Percentiles rank a stretch among this genome's conserved stretches.
phyloP scores from a whole-genome alignment of 495 filamentous ascomycete species.

The Aspergillus bertholletiae region DNA sequence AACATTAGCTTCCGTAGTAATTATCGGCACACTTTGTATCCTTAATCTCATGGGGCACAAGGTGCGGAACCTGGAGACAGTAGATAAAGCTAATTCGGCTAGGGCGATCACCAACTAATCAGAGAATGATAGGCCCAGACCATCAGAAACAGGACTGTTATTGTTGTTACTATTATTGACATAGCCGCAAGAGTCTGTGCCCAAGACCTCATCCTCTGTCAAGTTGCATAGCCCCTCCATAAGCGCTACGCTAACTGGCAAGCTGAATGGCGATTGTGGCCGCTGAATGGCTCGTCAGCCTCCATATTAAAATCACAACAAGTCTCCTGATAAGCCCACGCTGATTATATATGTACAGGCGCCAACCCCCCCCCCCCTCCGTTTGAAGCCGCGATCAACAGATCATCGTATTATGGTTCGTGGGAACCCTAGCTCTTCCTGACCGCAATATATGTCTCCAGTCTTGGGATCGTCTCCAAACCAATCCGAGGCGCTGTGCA shows the following conservation, averaged over 20 bases:
- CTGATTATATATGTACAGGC: slow-evolving; percentile 7
- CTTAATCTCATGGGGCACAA: background rate
- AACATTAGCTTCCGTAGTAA: background rate
- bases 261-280: slow-evolving; percentile 6
- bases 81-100: slow-evolving; percentile 1
- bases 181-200: background rate
- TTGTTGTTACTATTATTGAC: background rate
- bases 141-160: background rate
- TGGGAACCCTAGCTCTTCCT: slow-evolving; percentile 5
- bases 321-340: slow-evolving; percentile 23
- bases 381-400: slow-evolving; percentile 2
- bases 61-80: background rate
- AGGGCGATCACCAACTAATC: background rate
- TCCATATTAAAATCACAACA: slow-evolving; percentile 8
- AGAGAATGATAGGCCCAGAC: background rate
- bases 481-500: slow-evolving; percentile 5
- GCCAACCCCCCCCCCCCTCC: slow-evolving; percentile 1
- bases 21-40: background rate
- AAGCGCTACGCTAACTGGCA: slow-evolving; percentile 13
- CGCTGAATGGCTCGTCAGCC: slow-evolving; percentile 1
- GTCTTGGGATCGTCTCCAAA: background rate
- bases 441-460: slow-evolving; percentile 4
- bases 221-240: slow-evolving; percentile 7
- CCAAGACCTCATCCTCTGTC: slow-evolving; percentile 2
- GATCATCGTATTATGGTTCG: slow-evolving; percentile 9